phyloP scores from a whole-genome alignment of 2,329 filamentous ascomycete species.

The Graphium sp. region DNA sequence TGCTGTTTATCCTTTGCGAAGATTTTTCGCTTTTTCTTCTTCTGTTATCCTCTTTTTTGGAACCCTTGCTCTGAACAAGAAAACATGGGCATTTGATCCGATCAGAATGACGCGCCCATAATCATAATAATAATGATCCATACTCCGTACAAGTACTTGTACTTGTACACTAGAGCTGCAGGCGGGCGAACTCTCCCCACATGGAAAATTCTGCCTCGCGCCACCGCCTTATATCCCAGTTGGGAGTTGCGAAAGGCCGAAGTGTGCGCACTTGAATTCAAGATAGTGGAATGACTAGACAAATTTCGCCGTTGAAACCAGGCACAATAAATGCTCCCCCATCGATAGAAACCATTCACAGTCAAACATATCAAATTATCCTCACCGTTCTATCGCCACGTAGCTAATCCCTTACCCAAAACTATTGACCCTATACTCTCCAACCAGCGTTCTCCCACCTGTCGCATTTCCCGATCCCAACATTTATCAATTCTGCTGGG shows the following conservation, averaged over 20 bases:
- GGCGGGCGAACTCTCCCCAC: background rate
- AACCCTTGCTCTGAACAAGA: background rate
- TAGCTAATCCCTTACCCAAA: too few species aligned
- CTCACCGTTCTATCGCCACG: background rate
- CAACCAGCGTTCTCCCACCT: too few species aligned
- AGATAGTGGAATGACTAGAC: background rate
- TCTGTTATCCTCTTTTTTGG: background rate
- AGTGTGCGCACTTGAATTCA: background rate
- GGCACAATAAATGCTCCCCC: background rate
- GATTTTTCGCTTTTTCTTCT: background rate
- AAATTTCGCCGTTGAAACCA: background rate
- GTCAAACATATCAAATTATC: background rate
- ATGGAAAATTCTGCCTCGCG: conserved; percentile 2
- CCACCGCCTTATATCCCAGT: conserved; percentile 2
- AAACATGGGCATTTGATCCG: background rate
- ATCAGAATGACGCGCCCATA: background rate
- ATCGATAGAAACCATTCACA: background rate
- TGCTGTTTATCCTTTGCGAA: background rate
- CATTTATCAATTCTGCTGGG: too few species aligned
- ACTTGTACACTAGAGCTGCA: background rate
- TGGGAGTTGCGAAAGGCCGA: background rate
- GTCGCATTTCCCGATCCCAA: too few species aligned
- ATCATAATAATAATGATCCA: background rate
- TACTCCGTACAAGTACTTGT: background rate
- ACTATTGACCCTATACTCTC: too few species aligned